Conservation (phyloP, 306 rosid species). For the Biancaea sappan region DNA sequence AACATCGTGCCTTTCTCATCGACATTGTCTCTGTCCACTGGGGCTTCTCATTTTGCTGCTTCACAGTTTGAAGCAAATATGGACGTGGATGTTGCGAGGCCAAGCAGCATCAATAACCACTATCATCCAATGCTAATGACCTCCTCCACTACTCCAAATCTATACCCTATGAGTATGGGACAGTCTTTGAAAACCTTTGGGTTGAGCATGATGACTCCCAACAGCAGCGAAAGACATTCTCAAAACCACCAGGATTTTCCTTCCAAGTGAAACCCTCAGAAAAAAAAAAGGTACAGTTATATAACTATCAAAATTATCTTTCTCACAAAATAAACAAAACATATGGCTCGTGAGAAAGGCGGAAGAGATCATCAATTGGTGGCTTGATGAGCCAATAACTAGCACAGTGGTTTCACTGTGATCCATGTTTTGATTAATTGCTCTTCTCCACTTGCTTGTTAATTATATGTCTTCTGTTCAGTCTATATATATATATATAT, state of each 20-base stretch:
- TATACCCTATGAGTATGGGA: slow-evolving; percentile 38
- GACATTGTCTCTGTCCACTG: slow-evolving; percentile 62
- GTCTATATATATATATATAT: too few relatives aligned
- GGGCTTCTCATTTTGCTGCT: slow-evolving; percentile 51
- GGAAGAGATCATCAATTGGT: background rate
- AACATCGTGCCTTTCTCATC: slow-evolving; percentile 58
- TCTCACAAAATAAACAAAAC: background rate
- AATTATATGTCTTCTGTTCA: background rate
- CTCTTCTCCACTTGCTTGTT: background rate
- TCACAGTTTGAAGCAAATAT: slow-evolving; percentile 46
- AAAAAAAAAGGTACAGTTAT: too few relatives aligned
- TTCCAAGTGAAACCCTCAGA: slow-evolving; percentile 39
- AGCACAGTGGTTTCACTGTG: too few relatives aligned
- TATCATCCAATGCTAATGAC: slow-evolving; percentile 50
- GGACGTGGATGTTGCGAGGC: slow-evolving; percentile 53
- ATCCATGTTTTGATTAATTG: slow-evolving; percentile 17
- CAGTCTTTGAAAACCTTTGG: slow-evolving; percentile 52
- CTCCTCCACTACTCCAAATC: slow-evolving; percentile 35
- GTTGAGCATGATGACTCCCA: slow-evolving; percentile 54
- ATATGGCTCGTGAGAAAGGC: slow-evolving; percentile 17
- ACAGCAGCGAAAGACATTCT: slow-evolving; percentile 45
- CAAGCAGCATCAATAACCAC: slow-evolving; percentile 42
- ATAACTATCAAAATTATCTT: too few relatives aligned
- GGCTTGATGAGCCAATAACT: slow-evolving; percentile 13
- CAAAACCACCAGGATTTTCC: slow-evolving; percentile 46